Percentiles rank a stretch among this genome's conserved stretches.
phyloP scores from a whole-genome alignment of 164 flowering plant species.

The grape (Vitis vinifera) region DNA sequence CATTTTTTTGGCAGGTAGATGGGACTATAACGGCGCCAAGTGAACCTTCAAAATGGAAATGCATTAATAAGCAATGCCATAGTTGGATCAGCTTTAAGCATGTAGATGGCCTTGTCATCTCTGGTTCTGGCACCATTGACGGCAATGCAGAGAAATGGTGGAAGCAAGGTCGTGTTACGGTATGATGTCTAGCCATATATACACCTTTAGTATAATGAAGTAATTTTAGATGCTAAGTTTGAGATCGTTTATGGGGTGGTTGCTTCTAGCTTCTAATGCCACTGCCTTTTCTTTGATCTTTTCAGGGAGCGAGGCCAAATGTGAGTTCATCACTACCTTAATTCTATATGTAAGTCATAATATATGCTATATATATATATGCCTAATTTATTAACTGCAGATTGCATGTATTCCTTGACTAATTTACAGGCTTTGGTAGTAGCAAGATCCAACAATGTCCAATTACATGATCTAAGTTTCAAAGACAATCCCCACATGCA shows the following conservation, averaged over 20 bases:
- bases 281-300: no score
- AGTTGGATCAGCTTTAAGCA: slow-evolving; percentile 6
- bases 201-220: no score
- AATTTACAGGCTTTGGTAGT: slow-evolving; percentile 12
- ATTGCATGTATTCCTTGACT: no score
- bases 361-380: not conserved
- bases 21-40: slow-evolving; percentile 12
- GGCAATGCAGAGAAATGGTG: slow-evolving; percentile 31
- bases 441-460: slow-evolving; percentile 12
- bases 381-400: slow-evolving; percentile 1
- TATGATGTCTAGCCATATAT: not conserved
- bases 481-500: slow-evolving; percentile 28
- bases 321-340: not conserved
- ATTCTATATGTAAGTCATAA: not conserved
- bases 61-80: not conserved
- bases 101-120: slow-evolving; percentile 12
- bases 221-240: no score
- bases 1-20: slow-evolving; percentile 5
- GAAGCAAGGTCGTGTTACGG: not conserved
- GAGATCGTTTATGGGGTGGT: no score
- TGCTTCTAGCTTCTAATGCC: no score
- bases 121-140: slow-evolving; percentile 21
- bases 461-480: slow-evolving; percentile 8
- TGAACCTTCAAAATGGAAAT: slow-evolving; percentile 10
- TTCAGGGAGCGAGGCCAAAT: not conserved